Base-by-base conservation (phyloP, 257 asterid genomes). In the Henckelia pumila region DNA sequence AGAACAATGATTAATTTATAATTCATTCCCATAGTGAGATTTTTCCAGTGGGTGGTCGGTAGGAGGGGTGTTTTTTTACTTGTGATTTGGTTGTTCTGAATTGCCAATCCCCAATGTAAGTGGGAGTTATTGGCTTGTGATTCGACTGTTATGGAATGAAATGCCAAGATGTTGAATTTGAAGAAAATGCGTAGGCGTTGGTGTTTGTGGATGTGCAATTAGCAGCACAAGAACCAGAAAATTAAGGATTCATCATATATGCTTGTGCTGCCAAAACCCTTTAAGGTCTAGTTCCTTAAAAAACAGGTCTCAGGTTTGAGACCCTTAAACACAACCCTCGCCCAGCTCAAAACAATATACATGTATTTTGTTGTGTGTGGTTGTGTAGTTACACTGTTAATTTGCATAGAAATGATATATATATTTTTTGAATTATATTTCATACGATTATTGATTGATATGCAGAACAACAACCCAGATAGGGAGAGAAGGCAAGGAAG, bases 401-500 rank as follows among this genome's bases (percentile, higher is more conserved):
- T 35, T 35, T 8, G 47, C 47, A 35, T 10, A 40, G n/a, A 40
- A 40, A 13, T 40, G 50, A 37, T 35, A n/a, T n/a, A n/a, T n/a
- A n/a, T 35, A 35, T 1, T 35, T 35, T 35, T 35, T 70, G 65
- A 67, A 57, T 76, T 68, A 62, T 72, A 60, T 57, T 28, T 33
- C 55, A 55, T 71, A 40, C n/a, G 57, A 65, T 22, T 64, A 53
- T 60, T 61, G 63, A 59, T 73, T 76, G 50, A 19, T 73, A 62
- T 83, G 78, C 91, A 94, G 99, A 81, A 17, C 68, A 76, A 83
- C 77, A 87, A 94, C 74, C 99, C 99, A 9, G 97, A 94, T 20
- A 87, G 81, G 77, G 95, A 78, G 63, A 87, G 99, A 74, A 81
- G 97, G 83, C 97, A 88, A 79, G 99, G 99, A 78, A 84, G 91